Percentiles rank a stretch among this genome's conserved stretches.
Evolutionary conservation across 805 yeast species (phyloP).

Genomic region (Barnettozyma salicaria): DNA sequence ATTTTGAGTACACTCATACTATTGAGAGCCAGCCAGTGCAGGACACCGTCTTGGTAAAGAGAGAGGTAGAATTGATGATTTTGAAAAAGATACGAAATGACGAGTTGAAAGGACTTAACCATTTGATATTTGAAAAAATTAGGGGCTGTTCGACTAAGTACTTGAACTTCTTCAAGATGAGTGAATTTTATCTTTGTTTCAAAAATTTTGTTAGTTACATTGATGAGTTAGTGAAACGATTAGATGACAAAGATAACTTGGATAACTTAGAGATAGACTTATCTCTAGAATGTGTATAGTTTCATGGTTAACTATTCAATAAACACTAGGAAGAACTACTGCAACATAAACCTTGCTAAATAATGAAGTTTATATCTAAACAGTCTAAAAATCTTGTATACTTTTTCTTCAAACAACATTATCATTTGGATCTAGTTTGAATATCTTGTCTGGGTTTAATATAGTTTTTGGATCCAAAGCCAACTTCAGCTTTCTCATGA

Average conservation of each 20-base stretch:
- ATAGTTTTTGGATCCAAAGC: slow-evolving; percentile 66
- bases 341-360: too few species aligned
- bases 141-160: slow-evolving; percentile 23
- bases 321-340: too few species aligned
- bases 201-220: slow-evolving; percentile 23
- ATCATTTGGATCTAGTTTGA: neutral
- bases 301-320: too few species aligned
- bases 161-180: slow-evolving; percentile 19
- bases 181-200: slow-evolving; percentile 14
- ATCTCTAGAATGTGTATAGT: too few species aligned
- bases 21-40: slow-evolving; percentile 10
- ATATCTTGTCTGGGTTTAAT: slow-evolving; percentile 67
- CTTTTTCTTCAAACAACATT: neutral
- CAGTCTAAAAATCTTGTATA: neutral
- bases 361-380: too few species aligned
- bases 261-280: too few species aligned
- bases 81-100: slow-evolving; percentile 11
- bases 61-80: slow-evolving; percentile 32
- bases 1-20: neutral
- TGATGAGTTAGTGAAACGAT: slow-evolving; percentile 16
- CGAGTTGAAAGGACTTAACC: slow-evolving; percentile 14
- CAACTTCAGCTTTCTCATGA: slow-evolving; percentile 64
- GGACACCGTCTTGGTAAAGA: slow-evolving; percentile 31
- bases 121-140: slow-evolving; percentile 18
- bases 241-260: neutral